phyloP scores from a whole-genome alignment of 140 eudicot species.

The Cichorium intybus region DNA sequence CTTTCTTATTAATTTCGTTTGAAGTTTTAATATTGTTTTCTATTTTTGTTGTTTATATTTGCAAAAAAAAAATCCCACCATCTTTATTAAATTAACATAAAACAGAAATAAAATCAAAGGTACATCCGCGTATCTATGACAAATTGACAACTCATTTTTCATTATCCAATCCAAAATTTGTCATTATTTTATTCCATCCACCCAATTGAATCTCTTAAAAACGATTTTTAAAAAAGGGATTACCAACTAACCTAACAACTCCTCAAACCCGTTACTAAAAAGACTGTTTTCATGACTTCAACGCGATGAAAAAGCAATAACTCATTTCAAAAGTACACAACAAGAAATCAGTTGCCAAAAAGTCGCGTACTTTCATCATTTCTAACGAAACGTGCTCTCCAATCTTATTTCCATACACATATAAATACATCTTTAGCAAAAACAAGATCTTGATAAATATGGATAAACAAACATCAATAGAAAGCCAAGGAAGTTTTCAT shows the following conservation, averaged over 20 bases:
- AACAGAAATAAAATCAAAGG: not conserved
- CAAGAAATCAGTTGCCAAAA: constrained; percentile 21
- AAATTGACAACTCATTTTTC: no score
- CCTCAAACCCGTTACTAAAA: not conserved
- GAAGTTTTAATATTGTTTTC: no score
- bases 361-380: constrained; percentile 16
- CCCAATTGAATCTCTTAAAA: not conserved
- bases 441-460: constrained; percentile 12
- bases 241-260: constrained; percentile 22
- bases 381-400: constrained; percentile 37
- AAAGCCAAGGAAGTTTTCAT: constrained; percentile 37
- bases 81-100: not conserved
- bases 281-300: not conserved
- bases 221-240: not conserved
- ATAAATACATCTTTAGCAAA: not conserved
- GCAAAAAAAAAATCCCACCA: no score
- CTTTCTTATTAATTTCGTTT: no score
- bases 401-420: constrained; percentile 26
- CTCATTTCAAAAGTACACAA: constrained; percentile 13
- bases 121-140: no score
- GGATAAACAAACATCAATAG: constrained; percentile 35
- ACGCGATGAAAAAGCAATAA: constrained; percentile 4
- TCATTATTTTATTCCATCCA: no score
- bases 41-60: no score
- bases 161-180: no score